Evolutionary conservation across 1,284 basidiomycete genomes (phyloP).

Genomic region (Heliocybe sulcata): DNA sequence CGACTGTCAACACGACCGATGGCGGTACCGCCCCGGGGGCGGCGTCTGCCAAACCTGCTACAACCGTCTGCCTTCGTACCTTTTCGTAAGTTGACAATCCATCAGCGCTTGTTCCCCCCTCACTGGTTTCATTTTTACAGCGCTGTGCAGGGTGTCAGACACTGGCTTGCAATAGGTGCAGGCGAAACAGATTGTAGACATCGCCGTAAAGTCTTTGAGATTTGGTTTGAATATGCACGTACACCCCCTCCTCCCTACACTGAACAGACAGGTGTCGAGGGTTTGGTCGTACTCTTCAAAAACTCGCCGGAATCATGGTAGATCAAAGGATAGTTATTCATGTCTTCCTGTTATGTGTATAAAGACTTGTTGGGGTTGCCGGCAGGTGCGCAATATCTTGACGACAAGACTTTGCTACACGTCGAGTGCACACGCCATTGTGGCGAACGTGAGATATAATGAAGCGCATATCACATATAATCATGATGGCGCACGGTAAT

Average conservation of each 20-base stretch:
- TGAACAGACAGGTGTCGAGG: no score
- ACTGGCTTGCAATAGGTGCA: slow-evolving; percentile 23
- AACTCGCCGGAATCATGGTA: no score
- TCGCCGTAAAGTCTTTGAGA: no score
- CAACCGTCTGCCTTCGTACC: slow-evolving; percentile 19
- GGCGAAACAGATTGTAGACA: slow-evolving; percentile 20
- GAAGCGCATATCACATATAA: neutral
- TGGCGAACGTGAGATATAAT: neutral
- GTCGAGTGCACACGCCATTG: no score
- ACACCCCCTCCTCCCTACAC: no score
- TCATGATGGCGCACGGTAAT: neutral
- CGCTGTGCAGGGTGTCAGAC: slow-evolving; percentile 25
- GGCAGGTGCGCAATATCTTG: no score
- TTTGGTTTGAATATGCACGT: no score
- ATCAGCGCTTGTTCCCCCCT: neutral
- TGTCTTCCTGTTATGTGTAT: no score
- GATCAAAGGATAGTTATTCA: no score
- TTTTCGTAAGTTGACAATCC: slow-evolving; percentile 24
- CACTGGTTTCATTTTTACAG: slow-evolving; percentile 14
- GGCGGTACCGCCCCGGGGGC: slow-evolving; percentile 20
- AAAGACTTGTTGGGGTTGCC: no score
- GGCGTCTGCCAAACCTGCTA: slow-evolving; percentile 28
- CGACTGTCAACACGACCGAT: slow-evolving; percentile 24
- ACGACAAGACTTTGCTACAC: no score
- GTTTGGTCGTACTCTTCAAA: no score